Conservation (phyloP, 495 filamentous ascomycete genomes). For the Rostrohypoxylon terebratum region DNA sequence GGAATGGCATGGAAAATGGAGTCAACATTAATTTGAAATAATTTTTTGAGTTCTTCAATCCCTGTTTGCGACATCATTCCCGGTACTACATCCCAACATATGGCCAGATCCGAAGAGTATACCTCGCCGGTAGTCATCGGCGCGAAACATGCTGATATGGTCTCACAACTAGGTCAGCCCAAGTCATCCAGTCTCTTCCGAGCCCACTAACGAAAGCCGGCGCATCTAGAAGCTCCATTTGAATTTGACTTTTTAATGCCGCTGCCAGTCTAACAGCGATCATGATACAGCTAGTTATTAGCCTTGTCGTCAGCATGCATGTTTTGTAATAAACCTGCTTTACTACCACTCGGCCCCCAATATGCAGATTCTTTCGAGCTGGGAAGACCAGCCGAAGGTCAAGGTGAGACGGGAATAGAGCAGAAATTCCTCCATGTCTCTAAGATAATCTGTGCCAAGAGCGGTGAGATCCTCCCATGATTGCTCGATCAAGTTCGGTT, state of each 20-base stretch:
- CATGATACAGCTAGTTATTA: not conserved
- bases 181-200: not conserved
- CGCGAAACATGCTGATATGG: not conserved
- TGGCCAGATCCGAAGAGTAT: not conserved
- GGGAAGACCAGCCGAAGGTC: conserved; percentile 64
- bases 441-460: conserved; percentile 52
- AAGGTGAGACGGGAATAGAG: conserved; percentile 64
- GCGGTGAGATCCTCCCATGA: conserved; percentile 53
- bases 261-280: not conserved
- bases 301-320: not conserved
- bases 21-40: conserved; percentile 25
- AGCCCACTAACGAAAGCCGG: not conserved
- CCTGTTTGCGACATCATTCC: not conserved
- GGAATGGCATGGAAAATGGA: conserved; percentile 28
- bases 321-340: not conserved
- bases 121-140: not conserved
- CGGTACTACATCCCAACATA: conserved; percentile 13
- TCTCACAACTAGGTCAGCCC: not conserved
- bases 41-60: conserved; percentile 8
- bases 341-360: conserved; percentile 60
- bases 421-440: conserved; percentile 62
- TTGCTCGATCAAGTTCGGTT: conserved; percentile 27
- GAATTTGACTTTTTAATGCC: not conserved
- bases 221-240: not conserved
- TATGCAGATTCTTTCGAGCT: conserved; percentile 60